A percentile compares a stretch with the other conserved stretches of the same genome.
Conservation (phyloP, 1,284 basidiomycete genomes). For the Apiotrichum gamsii region DNA sequence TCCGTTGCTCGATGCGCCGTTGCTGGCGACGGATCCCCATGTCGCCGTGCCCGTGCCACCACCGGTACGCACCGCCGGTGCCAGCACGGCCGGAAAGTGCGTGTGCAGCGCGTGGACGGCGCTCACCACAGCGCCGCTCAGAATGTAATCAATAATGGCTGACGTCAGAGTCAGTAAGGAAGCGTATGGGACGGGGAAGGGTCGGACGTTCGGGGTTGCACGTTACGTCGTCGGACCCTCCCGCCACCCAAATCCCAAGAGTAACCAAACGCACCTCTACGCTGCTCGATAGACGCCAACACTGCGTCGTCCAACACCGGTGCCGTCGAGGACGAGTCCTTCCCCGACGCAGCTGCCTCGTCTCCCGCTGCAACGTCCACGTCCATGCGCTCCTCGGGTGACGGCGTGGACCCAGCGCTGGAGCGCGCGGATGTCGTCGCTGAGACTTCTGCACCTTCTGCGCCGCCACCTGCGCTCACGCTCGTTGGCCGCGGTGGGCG, state of each 20-base stretch:
- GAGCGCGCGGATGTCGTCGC: slow-evolving; percentile 4
- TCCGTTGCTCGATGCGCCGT: background rate
- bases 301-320: slow-evolving; percentile 16
- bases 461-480: background rate
- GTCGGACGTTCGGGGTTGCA: no score
- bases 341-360: no score
- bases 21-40: background rate
- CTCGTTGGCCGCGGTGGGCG: background rate
- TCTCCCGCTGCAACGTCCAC: slow-evolving; percentile 6
- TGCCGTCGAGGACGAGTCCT: background rate
- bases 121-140: slow-evolving; percentile 34
- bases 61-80: slow-evolving; percentile 2
- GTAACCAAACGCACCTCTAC: slow-evolving; percentile 37
- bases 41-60: background rate
- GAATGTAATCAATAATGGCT: slow-evolving; percentile 39
- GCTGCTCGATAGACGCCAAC: slow-evolving; percentile 28
- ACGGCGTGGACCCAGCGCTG: background rate
- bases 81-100: slow-evolving; percentile 36
- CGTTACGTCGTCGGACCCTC: no score
- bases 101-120: slow-evolving; percentile 33
- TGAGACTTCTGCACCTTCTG: no score
- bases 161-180: no score
- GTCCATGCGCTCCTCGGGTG: slow-evolving; percentile 5
- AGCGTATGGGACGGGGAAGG: no score
- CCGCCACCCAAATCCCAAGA: no score